These are phyloP conservation scores for Populus hybrid DNA, from an alignment of 441 rosid species.

Conservation along the genomic window DNA sequence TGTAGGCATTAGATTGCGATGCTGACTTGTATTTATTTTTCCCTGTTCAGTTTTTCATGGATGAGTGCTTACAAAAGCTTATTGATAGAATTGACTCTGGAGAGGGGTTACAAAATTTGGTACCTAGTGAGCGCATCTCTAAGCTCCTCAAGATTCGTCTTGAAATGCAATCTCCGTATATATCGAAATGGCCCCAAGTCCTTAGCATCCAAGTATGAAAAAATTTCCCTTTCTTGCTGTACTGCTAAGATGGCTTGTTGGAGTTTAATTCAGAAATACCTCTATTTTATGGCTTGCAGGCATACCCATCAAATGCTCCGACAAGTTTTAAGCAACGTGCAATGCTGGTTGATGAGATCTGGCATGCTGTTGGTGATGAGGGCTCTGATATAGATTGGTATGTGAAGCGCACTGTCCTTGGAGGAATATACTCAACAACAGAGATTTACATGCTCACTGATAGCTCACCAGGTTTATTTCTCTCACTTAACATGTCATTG, in stretches of 20 bases:
- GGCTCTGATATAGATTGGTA: slow-evolving; percentile 81
- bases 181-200: slow-evolving; percentile 96
- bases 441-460: slow-evolving; percentile 95
- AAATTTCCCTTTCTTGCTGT: slow-evolving; percentile 4
- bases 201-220: slow-evolving; percentile 71
- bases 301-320: slow-evolving; percentile 73
- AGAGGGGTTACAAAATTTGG: slow-evolving; percentile 47
- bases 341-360: slow-evolving; percentile 77
- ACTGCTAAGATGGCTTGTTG: slow-evolving; percentile 1
- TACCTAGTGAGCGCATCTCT: slow-evolving; percentile 62
- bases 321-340: slow-evolving; percentile 89
- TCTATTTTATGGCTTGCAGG: slow-evolving; percentile 37
- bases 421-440: slow-evolving; percentile 90
- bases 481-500: background rate
- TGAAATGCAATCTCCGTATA: slow-evolving; percentile 85
- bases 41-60: slow-evolving; percentile 77
- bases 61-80: slow-evolving; percentile 74
- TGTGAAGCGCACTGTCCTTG: slow-evolving; percentile 79
- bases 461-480: slow-evolving; percentile 68
- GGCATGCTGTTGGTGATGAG: slow-evolving; percentile 75
- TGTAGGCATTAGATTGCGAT: background rate
- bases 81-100: slow-evolving; percentile 68
- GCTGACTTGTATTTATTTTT: slow-evolving; percentile 11
- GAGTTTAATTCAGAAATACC: background rate
- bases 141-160: slow-evolving; percentile 69